These are phyloP conservation scores for Solanum tarijense DNA, from an alignment of 257 asterid species.

Conservation along the genomic window DNA sequence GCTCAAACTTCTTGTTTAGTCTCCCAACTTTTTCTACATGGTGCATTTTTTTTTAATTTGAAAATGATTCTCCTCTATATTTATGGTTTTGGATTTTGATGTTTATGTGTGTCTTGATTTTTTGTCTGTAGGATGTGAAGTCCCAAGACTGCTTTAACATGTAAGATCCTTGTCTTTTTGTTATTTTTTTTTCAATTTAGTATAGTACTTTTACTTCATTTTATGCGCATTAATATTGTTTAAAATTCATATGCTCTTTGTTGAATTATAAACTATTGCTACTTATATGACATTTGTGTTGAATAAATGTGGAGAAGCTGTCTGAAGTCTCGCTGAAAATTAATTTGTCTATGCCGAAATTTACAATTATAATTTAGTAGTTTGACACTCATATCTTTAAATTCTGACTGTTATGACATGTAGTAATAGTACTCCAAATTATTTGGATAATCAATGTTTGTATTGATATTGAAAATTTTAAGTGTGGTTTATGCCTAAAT, in stretches of 20 bases:
- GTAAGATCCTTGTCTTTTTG: constrained; percentile 11
- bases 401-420: not conserved
- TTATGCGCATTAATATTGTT: not conserved
- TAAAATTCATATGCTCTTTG: not conserved
- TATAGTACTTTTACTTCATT: not conserved
- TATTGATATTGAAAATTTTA: not conserved
- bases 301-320: not conserved
- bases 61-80: not conserved
- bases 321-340: not conserved
- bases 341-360: not conserved
- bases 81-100: not conserved
- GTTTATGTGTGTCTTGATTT: not conserved
- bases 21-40: constrained; percentile 48
- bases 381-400: not conserved
- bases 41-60: not conserved
- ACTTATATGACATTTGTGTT: not conserved
- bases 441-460: not conserved
- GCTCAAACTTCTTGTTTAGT: constrained; percentile 58
- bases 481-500: not conserved
- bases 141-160: constrained; percentile 65
- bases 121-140: constrained; percentile 35
- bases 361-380: not conserved
- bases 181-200: not conserved
- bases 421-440: not conserved
- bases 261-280: not conserved